Conservation (phyloP, 2,329 filamentous ascomycete species). For the Phyllachora maydis region DNA sequence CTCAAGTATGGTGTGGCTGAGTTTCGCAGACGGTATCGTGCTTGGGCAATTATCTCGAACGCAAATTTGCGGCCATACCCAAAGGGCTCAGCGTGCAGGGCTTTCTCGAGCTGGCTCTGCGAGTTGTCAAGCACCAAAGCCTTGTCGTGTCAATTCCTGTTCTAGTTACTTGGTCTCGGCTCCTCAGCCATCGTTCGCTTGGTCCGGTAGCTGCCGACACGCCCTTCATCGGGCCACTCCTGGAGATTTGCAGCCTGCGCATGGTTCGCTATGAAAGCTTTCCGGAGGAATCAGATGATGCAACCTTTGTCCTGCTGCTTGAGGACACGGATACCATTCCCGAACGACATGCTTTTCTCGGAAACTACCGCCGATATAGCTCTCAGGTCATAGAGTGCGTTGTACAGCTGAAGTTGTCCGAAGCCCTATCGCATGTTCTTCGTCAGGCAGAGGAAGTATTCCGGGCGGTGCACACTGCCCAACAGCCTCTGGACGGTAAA, state of each 20-base stretch:
- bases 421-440: constrained; percentile 79
- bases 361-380: constrained; percentile 87
- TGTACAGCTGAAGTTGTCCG: constrained; percentile 59
- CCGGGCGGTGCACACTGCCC: constrained; percentile 52
- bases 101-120: constrained; percentile 61
- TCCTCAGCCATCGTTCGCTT: constrained; percentile 54
- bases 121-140: constrained; percentile 67
- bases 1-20: too few species aligned
- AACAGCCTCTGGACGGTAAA: constrained; percentile 45
- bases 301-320: constrained; percentile 61
- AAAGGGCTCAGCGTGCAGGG: constrained; percentile 42
- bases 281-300: constrained; percentile 61
- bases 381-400: constrained; percentile 73
- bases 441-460: constrained; percentile 54
- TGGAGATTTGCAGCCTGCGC: constrained; percentile 67
- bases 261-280: constrained; percentile 76
- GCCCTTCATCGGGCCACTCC: constrained; percentile 49
- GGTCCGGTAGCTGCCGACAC: constrained; percentile 39
- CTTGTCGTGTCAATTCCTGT: constrained; percentile 86
- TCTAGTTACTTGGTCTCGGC: constrained; percentile 71
- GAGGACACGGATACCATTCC: constrained; percentile 92
- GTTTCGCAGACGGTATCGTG: constrained; percentile 54
- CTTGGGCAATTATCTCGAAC: constrained; percentile 65
- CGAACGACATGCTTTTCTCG: constrained; percentile 83
- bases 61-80: constrained; percentile 48